Evolutionary conservation across 768 basidiomycete species (phyloP), one percentile per base, ranked within the genome.

Genomic region (Amanita pseudoporphyria): DNA sequence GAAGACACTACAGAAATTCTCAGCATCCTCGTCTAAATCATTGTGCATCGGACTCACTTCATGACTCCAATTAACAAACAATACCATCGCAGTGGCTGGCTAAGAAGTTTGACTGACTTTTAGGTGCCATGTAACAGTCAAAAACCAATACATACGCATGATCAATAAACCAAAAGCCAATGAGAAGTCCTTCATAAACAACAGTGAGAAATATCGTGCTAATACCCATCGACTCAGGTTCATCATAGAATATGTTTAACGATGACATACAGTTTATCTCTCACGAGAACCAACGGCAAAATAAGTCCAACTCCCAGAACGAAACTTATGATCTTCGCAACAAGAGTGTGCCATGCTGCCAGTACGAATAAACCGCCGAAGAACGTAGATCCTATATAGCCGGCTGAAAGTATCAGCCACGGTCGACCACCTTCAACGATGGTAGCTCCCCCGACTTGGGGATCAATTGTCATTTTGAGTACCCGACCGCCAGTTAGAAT

Each of bases 101-200:
- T 93, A 56, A 13, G 59, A 45, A 22, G 16, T 45, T 32, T 43
- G 42, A 54, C 49, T 33, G 26, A 28, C 39, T 22, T 31, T 53
- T 43, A 42, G 28, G 19, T 53, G 49, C 44, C 1, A 38, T 16
- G 5, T 32, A 9, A 21, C 33, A 51, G 44, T 22, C n/a, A 16
- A 21, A 55, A 42, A 21, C 16, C 24, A 49, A 54, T 46, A 73
- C 83, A 56, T 64, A 85, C 90, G 75, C 92, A 63, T 97, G 94
- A 60, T 84, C 90, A 38, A 93, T 81, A 62, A 95, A 96, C 93
- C 94, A 96, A 56, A 97, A 88, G 0, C 89, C 93, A 50, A 97
- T 77, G 41, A 97, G 71, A 19, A 96, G 67, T 7, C 78, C 91
- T 64, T 96, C 92, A 57, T 90, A 94, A 9, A 81, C 62, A 19